Evolutionary conservation across 2,329 filamentous ascomycete genomes (phyloP), one percentile per base, ranked within the genome.

Genomic region (Aspergillus cejpii): DNA sequence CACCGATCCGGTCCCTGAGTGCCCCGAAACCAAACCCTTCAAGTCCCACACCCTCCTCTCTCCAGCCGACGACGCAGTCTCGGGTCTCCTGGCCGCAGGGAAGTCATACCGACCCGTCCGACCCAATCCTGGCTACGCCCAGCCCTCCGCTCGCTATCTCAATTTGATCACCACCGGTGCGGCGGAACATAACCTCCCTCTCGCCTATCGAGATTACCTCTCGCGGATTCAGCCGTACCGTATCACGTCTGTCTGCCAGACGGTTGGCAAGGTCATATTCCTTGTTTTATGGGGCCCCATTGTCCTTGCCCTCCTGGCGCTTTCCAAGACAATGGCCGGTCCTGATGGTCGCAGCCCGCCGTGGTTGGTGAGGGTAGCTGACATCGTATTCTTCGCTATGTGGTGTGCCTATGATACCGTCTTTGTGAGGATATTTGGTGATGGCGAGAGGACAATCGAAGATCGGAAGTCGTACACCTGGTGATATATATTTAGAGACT

Each of bases 11-110:
- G 78, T 92, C 0, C 84, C 87, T 0, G 74, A 81, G 43, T 70
- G 74, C 39, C 85, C 86, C 1, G 66, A 71, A 0, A 75, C 83
- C 0, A 70, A 66, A 34, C 75, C 85, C 0, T 94, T 97, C 71
- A 78, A 86, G 55, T 89, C 89, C 1, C 86, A 89, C 61, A 97
- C 91, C 0, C 77, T 98, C 1, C 87, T 87, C 60, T 84, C 84
- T 0, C 84, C 87, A 8, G 52, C 64, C 47, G 37, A 51, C 47
- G 17, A 54, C 11, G 43, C 29, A 53, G 45, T 27, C 19, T 19
- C 19, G 14, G 14, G 45, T 43, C 15, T 29, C 28, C 14, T 21
- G n/a, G 11, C 15, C 12, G 41, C n/a, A 6, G 24, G 7, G 12
- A 40, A 7, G 19, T 39, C 37, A 21, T 39, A 37, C 6, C 31